Evolutionary conservation across 805 yeast species (phyloP), one percentile per base, ranked within the genome.

Genomic region (Clavispora carvajalis): DNA sequence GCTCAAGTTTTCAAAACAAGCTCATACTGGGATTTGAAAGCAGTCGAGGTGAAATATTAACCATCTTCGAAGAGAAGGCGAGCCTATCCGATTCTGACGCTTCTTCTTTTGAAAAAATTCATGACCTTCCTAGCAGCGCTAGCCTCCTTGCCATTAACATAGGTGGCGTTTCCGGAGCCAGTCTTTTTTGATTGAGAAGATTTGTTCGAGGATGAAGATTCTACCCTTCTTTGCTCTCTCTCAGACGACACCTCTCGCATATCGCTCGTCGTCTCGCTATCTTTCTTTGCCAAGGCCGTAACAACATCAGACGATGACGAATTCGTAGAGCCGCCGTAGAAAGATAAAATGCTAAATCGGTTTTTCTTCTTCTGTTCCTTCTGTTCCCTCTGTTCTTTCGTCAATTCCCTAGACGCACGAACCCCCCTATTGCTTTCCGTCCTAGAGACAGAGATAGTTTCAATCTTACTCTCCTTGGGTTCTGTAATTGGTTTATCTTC

Each of bases 91-190:
- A 48, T 42, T 22, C 53, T 37, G 11, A 50, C 48, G 31, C 54
- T 50, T 24, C 48, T 44, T 35, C 54, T 46, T 43, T 50, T 50
- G 35, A 50, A 50, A 31, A 50, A 50, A 23, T 50, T 46, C 54
- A 50, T 50, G 37, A 50, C 54, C 21, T 48, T 50, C 24, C 80
- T 78, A 5, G 93, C 88, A 2, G 93, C 82, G 36, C 89, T 80
- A 16, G 80, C 78, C 49, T 80, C 86, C 49, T 74, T 78, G 46
- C 67, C 60, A 47, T 52, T 55, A 41, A 48, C 60, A 50, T 62
- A 51, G 36, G 65, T 44, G 26, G 51, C 37, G 33, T 47, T 43
- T 31, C 52, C 37, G 7, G 51, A 36, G 37, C 45, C 45, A 39
- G 66, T 53, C 45, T 60, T 62, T 38, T 48, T 57, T 19, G 61